phyloP scores from a whole-genome alignment of 495 filamentous ascomycete genomes.

The Penicillium turbatum region DNA sequence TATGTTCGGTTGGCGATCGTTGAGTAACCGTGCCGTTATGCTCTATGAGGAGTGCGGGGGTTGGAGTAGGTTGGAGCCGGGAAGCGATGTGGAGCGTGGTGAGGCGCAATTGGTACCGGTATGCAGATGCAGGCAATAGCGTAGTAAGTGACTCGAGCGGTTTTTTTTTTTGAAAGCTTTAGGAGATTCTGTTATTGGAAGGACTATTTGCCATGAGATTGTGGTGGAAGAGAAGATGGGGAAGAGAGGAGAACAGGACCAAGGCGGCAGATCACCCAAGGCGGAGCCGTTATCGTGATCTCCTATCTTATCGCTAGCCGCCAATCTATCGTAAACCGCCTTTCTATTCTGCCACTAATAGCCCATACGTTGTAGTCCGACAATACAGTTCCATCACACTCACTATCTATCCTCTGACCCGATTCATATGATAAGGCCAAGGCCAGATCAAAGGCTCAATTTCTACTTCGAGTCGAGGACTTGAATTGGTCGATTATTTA shows the following conservation, averaged over 20 bases:
- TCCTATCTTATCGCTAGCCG: slow-evolving; percentile 2
- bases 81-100: neutral
- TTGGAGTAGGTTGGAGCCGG: slow-evolving; percentile 9
- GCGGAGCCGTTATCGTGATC: slow-evolving; percentile 7
- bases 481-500: no score
- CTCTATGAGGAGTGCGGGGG: slow-evolving; percentile 6
- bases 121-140: neutral
- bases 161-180: neutral
- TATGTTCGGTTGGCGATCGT: neutral
- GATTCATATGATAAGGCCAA: no score
- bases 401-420: no score
- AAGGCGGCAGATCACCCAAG: no score
- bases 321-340: neutral
- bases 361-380: no score
- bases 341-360: slow-evolving; percentile 2
- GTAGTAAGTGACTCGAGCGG: neutral
- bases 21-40: neutral
- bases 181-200: neutral
- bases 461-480: no score
- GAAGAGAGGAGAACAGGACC: slow-evolving; percentile 2
- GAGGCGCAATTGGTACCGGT: neutral
- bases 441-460: no score
- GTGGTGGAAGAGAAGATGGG: neutral
- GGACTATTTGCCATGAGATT: neutral
- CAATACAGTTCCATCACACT: no score